A percentile compares a stretch with the other conserved stretches of the same genome.
These are phyloP conservation scores for Termitomyces sp. DNA, from an alignment of 768 basidiomycete genomes.

Conservation along the genomic window DNA sequence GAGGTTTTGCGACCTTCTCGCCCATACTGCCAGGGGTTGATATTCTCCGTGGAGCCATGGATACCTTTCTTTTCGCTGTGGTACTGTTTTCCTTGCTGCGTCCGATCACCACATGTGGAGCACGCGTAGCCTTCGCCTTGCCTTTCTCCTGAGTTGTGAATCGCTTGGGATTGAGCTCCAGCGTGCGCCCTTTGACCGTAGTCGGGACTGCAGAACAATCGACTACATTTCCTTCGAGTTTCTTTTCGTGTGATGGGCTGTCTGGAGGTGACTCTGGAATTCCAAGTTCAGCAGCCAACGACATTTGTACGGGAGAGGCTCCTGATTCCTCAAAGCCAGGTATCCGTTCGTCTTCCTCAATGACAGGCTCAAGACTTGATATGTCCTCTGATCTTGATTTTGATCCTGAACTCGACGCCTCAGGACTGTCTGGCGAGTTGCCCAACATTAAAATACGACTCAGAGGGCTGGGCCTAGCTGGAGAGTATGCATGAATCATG, in stretches of 20 bases:
- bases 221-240: constrained; percentile 27
- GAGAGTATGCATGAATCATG: constrained; percentile 81
- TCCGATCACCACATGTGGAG: constrained; percentile 25
- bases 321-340: constrained; percentile 18
- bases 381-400: constrained; percentile 13
- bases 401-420: constrained; percentile 1
- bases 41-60: constrained; percentile 13
- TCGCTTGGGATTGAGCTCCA: constrained; percentile 25
- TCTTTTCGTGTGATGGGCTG: constrained; percentile 51
- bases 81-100: constrained; percentile 11
- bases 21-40: constrained; percentile 14
- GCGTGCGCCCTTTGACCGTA: constrained; percentile 19
- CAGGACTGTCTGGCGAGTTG: constrained; percentile 46
- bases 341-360: constrained; percentile 29
- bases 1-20: constrained; percentile 13
- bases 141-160: constrained; percentile 33
- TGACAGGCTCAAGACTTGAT: constrained; percentile 22
- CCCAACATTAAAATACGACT: constrained; percentile 73
- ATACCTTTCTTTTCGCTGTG: neutral
- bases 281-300: constrained; percentile 41
- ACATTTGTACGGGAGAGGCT: constrained; percentile 20
- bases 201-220: constrained; percentile 5
- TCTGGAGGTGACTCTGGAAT: constrained; percentile 37
- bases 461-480: constrained; percentile 73
- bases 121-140: constrained; percentile 24